Conservation (phyloP, 768 basidiomycete genomes). For the Daedaleopsis nitida region DNA sequence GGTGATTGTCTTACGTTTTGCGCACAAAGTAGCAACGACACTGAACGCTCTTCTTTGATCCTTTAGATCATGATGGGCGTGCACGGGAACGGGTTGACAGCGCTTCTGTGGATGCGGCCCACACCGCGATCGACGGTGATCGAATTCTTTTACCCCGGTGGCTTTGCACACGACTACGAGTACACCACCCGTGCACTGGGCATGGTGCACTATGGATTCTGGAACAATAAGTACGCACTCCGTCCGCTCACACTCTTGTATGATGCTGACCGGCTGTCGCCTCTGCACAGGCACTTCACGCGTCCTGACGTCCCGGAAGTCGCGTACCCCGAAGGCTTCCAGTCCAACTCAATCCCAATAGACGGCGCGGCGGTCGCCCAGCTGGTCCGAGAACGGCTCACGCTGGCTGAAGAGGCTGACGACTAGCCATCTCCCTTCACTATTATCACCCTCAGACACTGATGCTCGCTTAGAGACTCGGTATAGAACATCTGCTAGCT, state of each 20-base stretch:
- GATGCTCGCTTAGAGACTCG: too few relatives aligned
- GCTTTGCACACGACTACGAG: conserved; percentile 87
- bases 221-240: conserved; percentile 63
- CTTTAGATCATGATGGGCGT: conserved; percentile 90
- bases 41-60: conserved; percentile 1
- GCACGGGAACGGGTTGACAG: conserved; percentile 89
- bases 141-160: conserved; percentile 86
- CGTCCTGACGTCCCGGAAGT: conserved; percentile 69
- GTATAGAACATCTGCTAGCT: too few relatives aligned
- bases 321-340: conserved; percentile 86
- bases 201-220: conserved; percentile 84
- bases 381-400: conserved; percentile 58
- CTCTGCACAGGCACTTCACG: conserved; percentile 62
- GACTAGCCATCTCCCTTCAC: conserved; percentile 39
- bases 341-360: conserved; percentile 82
- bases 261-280: not conserved
- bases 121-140: conserved; percentile 82
- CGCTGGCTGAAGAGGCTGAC: conserved; percentile 60
- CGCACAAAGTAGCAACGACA: not conserved
- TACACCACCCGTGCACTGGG: conserved; percentile 81
- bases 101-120: conserved; percentile 92
- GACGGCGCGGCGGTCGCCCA: conserved; percentile 69
- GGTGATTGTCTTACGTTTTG: conserved; percentile 44
- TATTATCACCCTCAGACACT: not conserved
- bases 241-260: conserved; percentile 1